Evolutionary conservation across 2,329 filamentous ascomycete species (phyloP).

Genomic region (Penicillium hordei): DNA sequence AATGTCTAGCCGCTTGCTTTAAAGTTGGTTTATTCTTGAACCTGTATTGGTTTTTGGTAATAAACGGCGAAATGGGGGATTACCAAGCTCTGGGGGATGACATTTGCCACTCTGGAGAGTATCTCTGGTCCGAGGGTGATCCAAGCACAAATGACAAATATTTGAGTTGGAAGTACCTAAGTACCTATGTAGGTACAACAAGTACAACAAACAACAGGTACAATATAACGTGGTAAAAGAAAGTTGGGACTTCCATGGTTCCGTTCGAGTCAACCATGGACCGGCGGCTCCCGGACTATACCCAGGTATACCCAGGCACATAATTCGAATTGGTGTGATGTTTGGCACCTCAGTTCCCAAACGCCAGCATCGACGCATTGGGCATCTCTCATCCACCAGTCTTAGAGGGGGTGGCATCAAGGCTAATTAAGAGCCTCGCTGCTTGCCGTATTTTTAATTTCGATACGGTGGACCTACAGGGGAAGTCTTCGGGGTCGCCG

Average conservation of each 20-base stretch:
- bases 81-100: background rate
- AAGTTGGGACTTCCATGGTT: background rate
- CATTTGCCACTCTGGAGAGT: slow-evolving; percentile 9
- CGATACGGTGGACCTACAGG: slow-evolving; percentile 1
- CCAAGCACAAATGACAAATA: background rate
- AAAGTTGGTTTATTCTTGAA: background rate
- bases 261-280: background rate
- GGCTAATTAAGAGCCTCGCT: background rate
- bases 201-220: no score
- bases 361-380: background rate
- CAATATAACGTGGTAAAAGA: background rate
- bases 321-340: background rate
- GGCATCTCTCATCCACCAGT: background rate
- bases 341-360: background rate
- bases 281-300: background rate
- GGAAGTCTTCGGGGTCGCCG: slow-evolving; percentile 17
- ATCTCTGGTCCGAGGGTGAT: background rate
- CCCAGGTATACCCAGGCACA: no score
- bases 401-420: background rate
- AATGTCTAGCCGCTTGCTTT: background rate
- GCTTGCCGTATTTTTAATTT: background rate
- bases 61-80: background rate
- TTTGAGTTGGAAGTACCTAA: background rate
- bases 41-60: background rate
- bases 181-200: no score